A percentile compares a stretch with the other conserved stretches of the same genome.
phyloP scores from a whole-genome alignment of 495 filamentous ascomycete genomes.

The Annulohypoxylon nitens region DNA sequence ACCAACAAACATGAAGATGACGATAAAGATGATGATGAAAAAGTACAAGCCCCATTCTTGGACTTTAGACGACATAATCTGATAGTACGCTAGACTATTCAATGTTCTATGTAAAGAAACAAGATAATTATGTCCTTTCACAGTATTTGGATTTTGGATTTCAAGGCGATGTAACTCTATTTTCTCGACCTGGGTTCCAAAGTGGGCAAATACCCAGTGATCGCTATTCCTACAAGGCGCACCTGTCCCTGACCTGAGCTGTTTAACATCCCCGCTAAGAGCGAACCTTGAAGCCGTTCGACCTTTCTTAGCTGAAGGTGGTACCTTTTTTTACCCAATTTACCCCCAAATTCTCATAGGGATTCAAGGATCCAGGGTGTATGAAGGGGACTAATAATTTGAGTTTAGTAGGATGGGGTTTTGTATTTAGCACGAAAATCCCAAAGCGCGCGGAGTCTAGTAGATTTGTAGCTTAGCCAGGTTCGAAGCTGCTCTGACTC shows the following conservation, averaged over 20 bases:
- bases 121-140: slow-evolving; percentile 25
- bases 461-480: too few species aligned
- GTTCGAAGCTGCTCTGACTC: too few species aligned
- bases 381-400: slow-evolving; percentile 4
- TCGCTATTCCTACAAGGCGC: slow-evolving; percentile 39
- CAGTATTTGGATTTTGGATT: slow-evolving; percentile 17
- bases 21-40: not conserved
- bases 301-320: not conserved
- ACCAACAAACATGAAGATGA: not conserved
- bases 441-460: slow-evolving; percentile 4
- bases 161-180: slow-evolving; percentile 40
- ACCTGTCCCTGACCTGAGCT: slow-evolving; percentile 3
- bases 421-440: slow-evolving; percentile 26
- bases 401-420: slow-evolving; percentile 18
- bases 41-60: slow-evolving; percentile 6
- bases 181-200: slow-evolving; percentile 14
- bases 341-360: not conserved
- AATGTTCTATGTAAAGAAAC: slow-evolving; percentile 7
- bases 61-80: not conserved
- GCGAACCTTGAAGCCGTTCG: slow-evolving; percentile 1
- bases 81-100: not conserved
- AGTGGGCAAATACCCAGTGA: slow-evolving; percentile 36
- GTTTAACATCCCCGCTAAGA: slow-evolving; percentile 19
- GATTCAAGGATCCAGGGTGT: not conserved
- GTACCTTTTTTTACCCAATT: not conserved